These are phyloP conservation scores for Cutaneotrichosporon curvatum DNA, from an alignment of 1,284 basidiomycete genomes.

Conservation along the genomic window DNA sequence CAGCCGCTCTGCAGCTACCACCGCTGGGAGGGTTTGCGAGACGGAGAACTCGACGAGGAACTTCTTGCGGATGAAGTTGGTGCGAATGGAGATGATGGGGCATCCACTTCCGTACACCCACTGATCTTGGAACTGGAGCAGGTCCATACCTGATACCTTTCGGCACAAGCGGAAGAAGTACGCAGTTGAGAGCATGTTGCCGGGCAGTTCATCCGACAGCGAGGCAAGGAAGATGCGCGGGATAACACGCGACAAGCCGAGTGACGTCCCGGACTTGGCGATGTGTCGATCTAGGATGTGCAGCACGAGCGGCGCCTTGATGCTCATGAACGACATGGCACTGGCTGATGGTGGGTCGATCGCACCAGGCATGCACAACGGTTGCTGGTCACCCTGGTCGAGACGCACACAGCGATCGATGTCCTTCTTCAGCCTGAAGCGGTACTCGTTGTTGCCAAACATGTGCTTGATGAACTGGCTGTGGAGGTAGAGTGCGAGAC, in stretches of 20 bases:
- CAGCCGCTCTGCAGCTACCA: slow-evolving; percentile 11
- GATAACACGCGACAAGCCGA: slow-evolving; percentile 87
- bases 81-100: slow-evolving; percentile 80
- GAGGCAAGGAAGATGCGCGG: slow-evolving; percentile 93
- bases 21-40: slow-evolving; percentile 77
- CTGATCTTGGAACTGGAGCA: slow-evolving; percentile 86
- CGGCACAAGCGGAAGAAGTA: slow-evolving; percentile 85
- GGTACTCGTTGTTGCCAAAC: slow-evolving; percentile 94
- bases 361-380: slow-evolving; percentile 80
- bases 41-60: slow-evolving; percentile 96
- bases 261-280: slow-evolving; percentile 88
- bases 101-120: slow-evolving; percentile 99
- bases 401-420: slow-evolving; percentile 85
- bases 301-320: slow-evolving; percentile 90
- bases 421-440: slow-evolving; percentile 91
- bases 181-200: slow-evolving; percentile 81
- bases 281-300: slow-evolving; percentile 91
- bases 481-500: slow-evolving; percentile 83
- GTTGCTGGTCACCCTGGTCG: slow-evolving; percentile 85
- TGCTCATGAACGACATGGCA: slow-evolving; percentile 77
- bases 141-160: slow-evolving; percentile 86
- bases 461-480: slow-evolving; percentile 79
- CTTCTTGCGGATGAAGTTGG: slow-evolving; percentile 94
- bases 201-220: slow-evolving; percentile 79
- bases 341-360: slow-evolving; percentile 73